Base-by-base conservation (phyloP, 177 flowering plant genomes). In the Vitis hybrid region DNA sequence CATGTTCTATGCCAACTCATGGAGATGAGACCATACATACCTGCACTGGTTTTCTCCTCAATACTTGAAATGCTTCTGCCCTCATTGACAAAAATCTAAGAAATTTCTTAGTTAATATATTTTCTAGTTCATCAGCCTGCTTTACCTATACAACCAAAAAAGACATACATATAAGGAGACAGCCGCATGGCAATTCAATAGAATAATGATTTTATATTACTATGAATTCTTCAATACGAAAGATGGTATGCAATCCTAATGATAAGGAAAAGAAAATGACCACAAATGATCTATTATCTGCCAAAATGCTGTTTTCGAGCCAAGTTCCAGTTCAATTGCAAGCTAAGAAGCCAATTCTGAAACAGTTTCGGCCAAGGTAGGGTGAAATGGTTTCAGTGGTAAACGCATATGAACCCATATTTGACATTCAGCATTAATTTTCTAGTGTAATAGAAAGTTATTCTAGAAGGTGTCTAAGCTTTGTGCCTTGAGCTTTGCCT, bases 61-160 rank as follows among this genome's bases (percentile, higher is more conserved):
- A 73, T n/a, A 95, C 98, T 75, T 95, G 96, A 78, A 95, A 95
- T 70, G 99, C 99, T 80, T 95, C 97, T 57, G 99, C 98, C 77
- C 99, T 93, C 98, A 93, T 95, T 15, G 99, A 93, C 83, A 95
- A 83, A 86, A 95, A 95, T 82, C 99, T 81, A 65, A 95, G 94
- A 60, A 95, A 93, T 59, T 93, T 95, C 76, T 90, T 95, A 8
- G 97, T 79, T 56, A 95, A 83, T 68, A 95, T 93, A 82, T 91
- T 93, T 81, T 95, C 99, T 66, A 95, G 98, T 78, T 95, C 99
- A 88, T 95, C 98, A 66, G 98, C 78, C 82, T 91, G 97, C 82
- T 87, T 93, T 56, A 95, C 99, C 98, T 95, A 70, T 55, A 78
- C 55, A 79, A 67, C 52, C 67, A 65, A 49, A 70, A 74, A 6